phyloP scores from a whole-genome alignment of 2,329 filamentous ascomycete species.

The Metarhizium album region DNA sequence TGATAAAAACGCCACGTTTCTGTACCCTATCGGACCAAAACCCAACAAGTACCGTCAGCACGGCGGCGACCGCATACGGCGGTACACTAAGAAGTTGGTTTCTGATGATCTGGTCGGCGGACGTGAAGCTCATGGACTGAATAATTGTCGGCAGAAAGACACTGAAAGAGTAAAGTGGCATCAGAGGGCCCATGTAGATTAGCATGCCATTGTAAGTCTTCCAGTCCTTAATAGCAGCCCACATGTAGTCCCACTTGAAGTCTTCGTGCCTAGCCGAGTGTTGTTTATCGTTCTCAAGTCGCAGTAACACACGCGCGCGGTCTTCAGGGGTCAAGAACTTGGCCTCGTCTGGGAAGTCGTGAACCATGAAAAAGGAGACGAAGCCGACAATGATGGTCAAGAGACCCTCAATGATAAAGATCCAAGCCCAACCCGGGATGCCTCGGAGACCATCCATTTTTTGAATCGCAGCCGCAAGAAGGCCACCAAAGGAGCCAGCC shows the following conservation, averaged over 20 bases:
- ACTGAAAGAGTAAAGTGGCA: slow-evolving; percentile 63
- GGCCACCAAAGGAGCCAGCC: slow-evolving; percentile 66
- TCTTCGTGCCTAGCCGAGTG: slow-evolving; percentile 63
- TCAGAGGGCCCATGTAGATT: slow-evolving; percentile 68
- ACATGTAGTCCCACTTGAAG: slow-evolving; percentile 64
- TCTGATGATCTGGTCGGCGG: slow-evolving; percentile 19
- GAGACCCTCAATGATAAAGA: slow-evolving; percentile 60
- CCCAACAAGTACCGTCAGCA: slow-evolving; percentile 31
- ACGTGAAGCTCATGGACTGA: slow-evolving; percentile 33
- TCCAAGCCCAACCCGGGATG: slow-evolving; percentile 50
- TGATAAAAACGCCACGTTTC: slow-evolving; percentile 71
- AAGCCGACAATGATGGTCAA: slow-evolving; percentile 59
- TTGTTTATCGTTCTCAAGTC: slow-evolving; percentile 62
- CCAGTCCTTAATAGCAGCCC: slow-evolving; percentile 66
- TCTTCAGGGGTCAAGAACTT: slow-evolving; percentile 61
- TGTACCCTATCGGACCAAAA: slow-evolving; percentile 66
- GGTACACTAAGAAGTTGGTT: slow-evolving; percentile 37
- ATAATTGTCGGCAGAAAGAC: slow-evolving; percentile 77
- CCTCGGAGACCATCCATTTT: slow-evolving; percentile 55
- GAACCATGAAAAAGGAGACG: slow-evolving; percentile 64
- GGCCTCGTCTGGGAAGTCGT: slow-evolving; percentile 72
- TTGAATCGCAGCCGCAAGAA: slow-evolving; percentile 61
- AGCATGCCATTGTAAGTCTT: slow-evolving; percentile 69
- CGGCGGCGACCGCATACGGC: slow-evolving; percentile 27
- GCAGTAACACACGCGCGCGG: slow-evolving; percentile 58